These are phyloP conservation scores for Leptodontidium sp. DNA, from an alignment of 2,329 filamentous ascomycete species.

Conservation along the genomic window DNA sequence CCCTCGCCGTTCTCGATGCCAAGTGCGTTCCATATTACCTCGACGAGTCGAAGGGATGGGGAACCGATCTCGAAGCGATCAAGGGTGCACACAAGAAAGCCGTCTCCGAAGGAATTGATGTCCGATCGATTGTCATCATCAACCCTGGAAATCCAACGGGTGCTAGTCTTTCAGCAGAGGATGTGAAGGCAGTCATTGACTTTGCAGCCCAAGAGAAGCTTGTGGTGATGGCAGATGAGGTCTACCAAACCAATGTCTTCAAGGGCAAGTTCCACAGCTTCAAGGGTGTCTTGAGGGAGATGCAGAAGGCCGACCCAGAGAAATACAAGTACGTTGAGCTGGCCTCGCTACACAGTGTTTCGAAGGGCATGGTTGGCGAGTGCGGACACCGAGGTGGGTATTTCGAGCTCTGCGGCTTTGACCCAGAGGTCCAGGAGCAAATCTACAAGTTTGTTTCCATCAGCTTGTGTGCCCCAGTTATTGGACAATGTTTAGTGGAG, in stretches of 20 bases:
- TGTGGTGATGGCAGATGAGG: slow-evolving; percentile 93
- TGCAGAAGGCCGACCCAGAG: slow-evolving; percentile 78
- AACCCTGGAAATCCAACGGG: slow-evolving; percentile 99
- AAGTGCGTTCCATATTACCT: slow-evolving; percentile 92
- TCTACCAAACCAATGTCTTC: slow-evolving; percentile 99
- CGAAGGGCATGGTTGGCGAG: slow-evolving; percentile 99
- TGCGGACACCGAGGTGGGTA: slow-evolving; percentile 97
- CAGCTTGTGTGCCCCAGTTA: slow-evolving; percentile 92
- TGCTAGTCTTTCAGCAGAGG: slow-evolving; percentile 78
- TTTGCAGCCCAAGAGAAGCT: slow-evolving; percentile 86
- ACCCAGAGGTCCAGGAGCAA: slow-evolving; percentile 83
- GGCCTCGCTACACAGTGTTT: slow-evolving; percentile 89
- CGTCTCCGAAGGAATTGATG: slow-evolving; percentile 78
- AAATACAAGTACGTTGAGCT: slow-evolving; percentile 88
- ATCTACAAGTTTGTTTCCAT: slow-evolving; percentile 99
- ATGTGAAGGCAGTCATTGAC: slow-evolving; percentile 85
- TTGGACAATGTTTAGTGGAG: slow-evolving; percentile 96
- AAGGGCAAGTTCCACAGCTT: slow-evolving; percentile 93
- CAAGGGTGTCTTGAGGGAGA: slow-evolving; percentile 83
- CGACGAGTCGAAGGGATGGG: slow-evolving; percentile 86
- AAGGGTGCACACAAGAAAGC: slow-evolving; percentile 77
- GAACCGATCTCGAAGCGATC: slow-evolving; percentile 84
- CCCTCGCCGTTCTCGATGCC: slow-evolving; percentile 84
- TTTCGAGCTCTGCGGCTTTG: slow-evolving; percentile 94
- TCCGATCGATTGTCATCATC: slow-evolving; percentile 94